Conservation (phyloP, 2,329 filamentous ascomycete species). For the Stemphylium beticola region DNA sequence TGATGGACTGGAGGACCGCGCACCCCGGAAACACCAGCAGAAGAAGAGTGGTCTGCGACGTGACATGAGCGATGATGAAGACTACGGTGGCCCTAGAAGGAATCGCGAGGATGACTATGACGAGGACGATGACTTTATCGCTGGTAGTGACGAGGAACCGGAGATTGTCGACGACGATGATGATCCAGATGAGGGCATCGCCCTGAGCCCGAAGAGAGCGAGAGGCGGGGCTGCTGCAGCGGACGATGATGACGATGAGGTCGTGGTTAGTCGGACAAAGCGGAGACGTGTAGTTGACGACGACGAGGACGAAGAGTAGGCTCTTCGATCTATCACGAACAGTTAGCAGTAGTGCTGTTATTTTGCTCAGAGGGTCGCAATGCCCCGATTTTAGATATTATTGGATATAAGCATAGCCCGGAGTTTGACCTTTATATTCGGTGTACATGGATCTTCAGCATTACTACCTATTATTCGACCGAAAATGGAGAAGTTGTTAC, state of each 20-base stretch:
- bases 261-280: constrained; percentile 39
- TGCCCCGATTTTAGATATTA: neutral
- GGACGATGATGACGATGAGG: constrained; percentile 45
- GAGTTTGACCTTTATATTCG: constrained; percentile 17
- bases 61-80: constrained; percentile 74
- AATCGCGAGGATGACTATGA: constrained; percentile 77
- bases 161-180: constrained; percentile 66
- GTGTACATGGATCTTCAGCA: constrained; percentile 11
- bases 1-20: constrained; percentile 62
- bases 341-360: neutral
- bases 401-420: constrained; percentile 32
- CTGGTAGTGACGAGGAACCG: constrained; percentile 75
- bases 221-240: constrained; percentile 35
- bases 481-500: neutral
- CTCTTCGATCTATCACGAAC: neutral
- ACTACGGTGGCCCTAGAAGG: constrained; percentile 69
- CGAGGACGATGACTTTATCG: constrained; percentile 79
- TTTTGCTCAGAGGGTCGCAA: neutral
- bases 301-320: constrained; percentile 55
- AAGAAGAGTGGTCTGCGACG: constrained; percentile 50
- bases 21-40: constrained; percentile 35
- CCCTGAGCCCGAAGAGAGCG: constrained; percentile 50
- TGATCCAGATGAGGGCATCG: constrained; percentile 55
- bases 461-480: neutral
- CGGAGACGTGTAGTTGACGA: constrained; percentile 56